Evolutionary conservation across 1,284 basidiomycete species (phyloP), one percentile per base, ranked within the genome.

Genomic region (Caloboletus inedulis): DNA sequence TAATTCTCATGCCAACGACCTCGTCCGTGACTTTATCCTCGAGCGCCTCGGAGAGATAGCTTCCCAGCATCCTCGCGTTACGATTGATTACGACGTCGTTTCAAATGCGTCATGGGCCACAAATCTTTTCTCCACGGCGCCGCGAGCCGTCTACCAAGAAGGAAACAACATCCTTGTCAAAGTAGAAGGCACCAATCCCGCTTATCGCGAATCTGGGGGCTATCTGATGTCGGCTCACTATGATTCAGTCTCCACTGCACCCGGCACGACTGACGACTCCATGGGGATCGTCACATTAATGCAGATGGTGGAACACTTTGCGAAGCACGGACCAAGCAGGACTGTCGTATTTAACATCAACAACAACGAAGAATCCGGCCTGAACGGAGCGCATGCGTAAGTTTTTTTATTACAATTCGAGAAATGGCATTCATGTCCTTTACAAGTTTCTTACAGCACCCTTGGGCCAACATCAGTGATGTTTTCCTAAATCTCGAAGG

Each of bases 401-500:
- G 72, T 51, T 29, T 25, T 43, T 13, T 40, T 3, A 31, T 21
- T 47, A 37, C 5, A 31, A 13, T 43, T 2, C 27, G 19, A 43
- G 25, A 21, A 13, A 34, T 19, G 12, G 19, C 13, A 43, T 16
- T 62, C 19, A 60, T 36, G 7, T 23, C 13, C 34, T 27, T 37
- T 23, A 14, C 14, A 57, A 86, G 84, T 16, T 88, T 86, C 61
- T 62, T 88, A 43, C 73, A 81, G 53, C 88, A 91, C 55, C 82
- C 86, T 0, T 91, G 87, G 88, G 78, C 82, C 1, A 79, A 79
- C 29, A 66, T 85, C 21, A 77, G 80, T 0, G 74, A 80, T 25
- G 77, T 77, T 0, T 91, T 91, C 68, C 72, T 91, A 41, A 91
- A 91, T 59, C 76, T 91, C 13, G 89, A 91, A 68, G 89, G 89